Evolutionary conservation across 108 stramenopile species (phyloP).

Genomic region (Nannochloropsis oceanica): DNA sequence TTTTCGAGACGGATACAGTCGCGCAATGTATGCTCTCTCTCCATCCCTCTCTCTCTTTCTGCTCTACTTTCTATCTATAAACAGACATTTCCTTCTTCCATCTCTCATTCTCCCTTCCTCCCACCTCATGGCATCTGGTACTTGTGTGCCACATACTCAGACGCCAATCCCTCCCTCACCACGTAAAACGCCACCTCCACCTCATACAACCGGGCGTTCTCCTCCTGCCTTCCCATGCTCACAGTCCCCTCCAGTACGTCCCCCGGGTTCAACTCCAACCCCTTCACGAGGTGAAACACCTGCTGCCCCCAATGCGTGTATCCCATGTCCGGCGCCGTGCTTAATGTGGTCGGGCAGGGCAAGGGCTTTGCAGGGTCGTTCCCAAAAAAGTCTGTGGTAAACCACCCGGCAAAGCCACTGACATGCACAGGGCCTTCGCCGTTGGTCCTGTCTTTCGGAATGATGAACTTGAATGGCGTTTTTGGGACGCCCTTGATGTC

Average conservation of each 20-base stretch:
- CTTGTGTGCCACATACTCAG: neutral
- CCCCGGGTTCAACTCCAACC: constrained; percentile 16
- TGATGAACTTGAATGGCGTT: constrained; percentile 51
- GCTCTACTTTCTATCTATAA: neutral
- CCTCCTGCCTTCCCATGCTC: constrained; percentile 26
- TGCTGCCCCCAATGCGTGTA: constrained; percentile 99
- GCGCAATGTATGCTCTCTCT: neutral
- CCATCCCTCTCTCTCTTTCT: neutral
- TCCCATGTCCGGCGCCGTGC: constrained; percentile 81
- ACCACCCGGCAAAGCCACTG: constrained; percentile 92
- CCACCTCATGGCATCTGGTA: neutral
- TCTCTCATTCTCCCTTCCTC: neutral
- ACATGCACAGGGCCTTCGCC: constrained; percentile 41
- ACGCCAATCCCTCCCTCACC: neutral
- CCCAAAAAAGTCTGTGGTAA: constrained; percentile 72
- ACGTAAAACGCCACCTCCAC: neutral
- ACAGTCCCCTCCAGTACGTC: constrained; percentile 20
- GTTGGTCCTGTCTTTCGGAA: constrained; percentile 2
- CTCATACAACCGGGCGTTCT: constrained; percentile 32
- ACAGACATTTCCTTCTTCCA: neutral
- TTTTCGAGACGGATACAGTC: too few relatives aligned
- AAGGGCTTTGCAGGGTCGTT: constrained; percentile 39
- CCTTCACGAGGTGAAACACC: constrained; percentile 47
- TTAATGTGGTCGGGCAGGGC: constrained; percentile 47
- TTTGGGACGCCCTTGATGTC: constrained; percentile 65